Evolutionary conservation across 1,284 basidiomycete species (phyloP).

Genomic region (Rhodotorula sp.): DNA sequence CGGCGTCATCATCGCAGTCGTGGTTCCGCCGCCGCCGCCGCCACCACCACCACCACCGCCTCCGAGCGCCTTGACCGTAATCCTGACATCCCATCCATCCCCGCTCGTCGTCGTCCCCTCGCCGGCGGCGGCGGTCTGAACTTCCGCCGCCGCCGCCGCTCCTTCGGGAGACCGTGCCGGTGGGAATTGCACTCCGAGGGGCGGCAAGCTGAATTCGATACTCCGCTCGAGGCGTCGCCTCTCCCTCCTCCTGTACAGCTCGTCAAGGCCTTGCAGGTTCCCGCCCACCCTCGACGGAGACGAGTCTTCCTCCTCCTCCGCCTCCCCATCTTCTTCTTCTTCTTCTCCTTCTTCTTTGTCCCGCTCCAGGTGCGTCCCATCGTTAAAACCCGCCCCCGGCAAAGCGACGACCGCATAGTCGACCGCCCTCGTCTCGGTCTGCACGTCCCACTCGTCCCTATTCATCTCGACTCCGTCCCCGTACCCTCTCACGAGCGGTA

Average conservation of each 20-base stretch:
- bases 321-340: slow-evolving; percentile 64
- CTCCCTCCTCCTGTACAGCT: slow-evolving; percentile 64
- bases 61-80: slow-evolving; percentile 63
- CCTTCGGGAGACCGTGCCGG: neutral
- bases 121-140: neutral
- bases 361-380: neutral
- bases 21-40: neutral
- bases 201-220: slow-evolving; percentile 57
- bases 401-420: slow-evolving; percentile 73
- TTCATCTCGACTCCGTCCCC: slow-evolving; percentile 80
- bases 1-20: slow-evolving; percentile 66
- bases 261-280: slow-evolving; percentile 56
- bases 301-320: slow-evolving; percentile 44
- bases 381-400: neutral
- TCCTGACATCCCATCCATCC: slow-evolving; percentile 88
- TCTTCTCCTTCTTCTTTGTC: slow-evolving; percentile 62
- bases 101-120: neutral
- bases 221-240: slow-evolving; percentile 67
- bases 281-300: slow-evolving; percentile 13
- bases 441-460: slow-evolving; percentile 62
- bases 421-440: slow-evolving; percentile 76
- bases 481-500: slow-evolving; percentile 73
- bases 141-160: neutral
- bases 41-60: neutral
- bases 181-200: slow-evolving; percentile 57